phyloP scores from a whole-genome alignment of 768 basidiomycete genomes.

The Russula griseocarnosa region DNA sequence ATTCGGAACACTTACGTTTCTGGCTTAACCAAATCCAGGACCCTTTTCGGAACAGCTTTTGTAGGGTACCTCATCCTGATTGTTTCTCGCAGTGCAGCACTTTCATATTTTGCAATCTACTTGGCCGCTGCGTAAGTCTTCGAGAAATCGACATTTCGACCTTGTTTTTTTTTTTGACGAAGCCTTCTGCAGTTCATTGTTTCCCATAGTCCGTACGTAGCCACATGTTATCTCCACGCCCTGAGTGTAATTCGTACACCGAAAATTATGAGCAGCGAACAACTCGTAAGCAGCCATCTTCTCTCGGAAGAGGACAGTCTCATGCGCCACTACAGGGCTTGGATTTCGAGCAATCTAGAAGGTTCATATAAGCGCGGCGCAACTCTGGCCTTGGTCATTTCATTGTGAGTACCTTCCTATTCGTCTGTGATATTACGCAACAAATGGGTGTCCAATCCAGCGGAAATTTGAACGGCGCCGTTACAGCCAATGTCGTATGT shows the following conservation, averaged over 20 bases:
- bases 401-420: not conserved
- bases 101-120: conserved; percentile 2
- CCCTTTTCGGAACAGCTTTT: not conserved
- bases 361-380: not conserved
- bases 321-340: not conserved
- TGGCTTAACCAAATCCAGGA: not conserved
- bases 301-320: not conserved
- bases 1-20: not conserved
- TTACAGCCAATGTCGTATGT: not conserved
- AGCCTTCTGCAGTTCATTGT: not conserved
- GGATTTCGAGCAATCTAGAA: conserved; percentile 1
- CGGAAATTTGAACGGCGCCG: conserved; percentile 2
- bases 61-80: conserved; percentile 2
- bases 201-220: not conserved
- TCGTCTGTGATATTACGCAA: conserved; percentile 52
- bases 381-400: not conserved
- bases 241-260: not conserved
- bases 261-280: not conserved
- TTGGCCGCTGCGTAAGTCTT: not conserved
- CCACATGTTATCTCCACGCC: not conserved
- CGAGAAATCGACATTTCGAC: not conserved
- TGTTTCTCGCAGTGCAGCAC: not conserved
- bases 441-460: conserved; percentile 43
- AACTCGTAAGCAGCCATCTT: not conserved
- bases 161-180: not conserved